phyloP scores from a whole-genome alignment of 2,329 filamentous ascomycete species.

The Penicillium oxalicum region DNA sequence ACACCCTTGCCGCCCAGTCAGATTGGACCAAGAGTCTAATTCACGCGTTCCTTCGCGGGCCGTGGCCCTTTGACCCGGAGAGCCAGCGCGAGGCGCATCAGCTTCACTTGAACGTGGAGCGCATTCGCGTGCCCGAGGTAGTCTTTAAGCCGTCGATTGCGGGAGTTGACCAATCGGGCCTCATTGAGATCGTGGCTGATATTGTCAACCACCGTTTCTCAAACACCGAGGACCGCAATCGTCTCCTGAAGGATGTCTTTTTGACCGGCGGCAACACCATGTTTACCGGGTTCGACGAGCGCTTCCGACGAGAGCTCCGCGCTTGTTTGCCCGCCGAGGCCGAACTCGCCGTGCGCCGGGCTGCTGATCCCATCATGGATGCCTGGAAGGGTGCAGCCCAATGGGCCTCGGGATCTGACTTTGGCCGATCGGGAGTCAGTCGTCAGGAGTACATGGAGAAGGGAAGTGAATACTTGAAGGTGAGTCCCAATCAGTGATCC shows the following conservation, averaged over 20 bases:
- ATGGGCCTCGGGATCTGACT: constrained; percentile 61
- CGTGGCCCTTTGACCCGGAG: constrained; percentile 75
- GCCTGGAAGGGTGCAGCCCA: constrained; percentile 88
- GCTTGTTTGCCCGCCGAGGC: constrained; percentile 65
- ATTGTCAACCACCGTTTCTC: constrained; percentile 78
- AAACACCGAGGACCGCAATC: constrained; percentile 52
- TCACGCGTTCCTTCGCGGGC: constrained; percentile 84
- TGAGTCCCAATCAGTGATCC: constrained; percentile 16
- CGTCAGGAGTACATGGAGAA: constrained; percentile 85
- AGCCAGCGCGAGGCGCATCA: constrained; percentile 77
- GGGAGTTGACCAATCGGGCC: constrained; percentile 84
- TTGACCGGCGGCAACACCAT: constrained; percentile 88
- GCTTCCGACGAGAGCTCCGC: constrained; percentile 66
- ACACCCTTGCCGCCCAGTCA: constrained; percentile 83
- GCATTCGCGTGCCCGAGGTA: constrained; percentile 88
- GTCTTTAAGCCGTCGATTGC: constrained; percentile 90
- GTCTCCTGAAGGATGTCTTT: constrained; percentile 80
- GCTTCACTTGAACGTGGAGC: constrained; percentile 92
- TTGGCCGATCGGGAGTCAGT: constrained; percentile 62
- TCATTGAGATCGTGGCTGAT: constrained; percentile 85
- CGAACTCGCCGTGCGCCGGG: constrained; percentile 64
- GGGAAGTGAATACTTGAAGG: constrained; percentile 90
- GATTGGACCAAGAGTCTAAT: constrained; percentile 92
- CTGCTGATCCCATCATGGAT: constrained; percentile 72
- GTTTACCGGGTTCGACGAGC: constrained; percentile 79